A percentile compares a stretch with the other conserved stretches of the same genome.
These are phyloP conservation scores for Penicillium sp. DNA, from an alignment of 2,329 filamentous ascomycete species.

Conservation along the genomic window DNA sequence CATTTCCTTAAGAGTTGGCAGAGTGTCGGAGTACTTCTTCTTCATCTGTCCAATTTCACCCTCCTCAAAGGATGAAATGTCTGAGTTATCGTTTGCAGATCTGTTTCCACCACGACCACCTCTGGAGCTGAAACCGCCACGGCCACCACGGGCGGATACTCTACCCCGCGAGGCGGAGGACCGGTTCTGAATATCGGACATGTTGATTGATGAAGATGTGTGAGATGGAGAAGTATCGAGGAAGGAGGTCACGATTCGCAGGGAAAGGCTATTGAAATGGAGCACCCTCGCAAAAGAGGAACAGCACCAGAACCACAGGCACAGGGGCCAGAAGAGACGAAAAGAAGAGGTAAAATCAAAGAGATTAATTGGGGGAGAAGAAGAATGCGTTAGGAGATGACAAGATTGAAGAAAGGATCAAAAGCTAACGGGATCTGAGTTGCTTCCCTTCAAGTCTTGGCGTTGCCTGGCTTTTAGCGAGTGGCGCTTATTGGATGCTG, in stretches of 20 bases:
- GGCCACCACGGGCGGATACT: constrained; percentile 82
- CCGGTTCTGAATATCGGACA: constrained; percentile 94
- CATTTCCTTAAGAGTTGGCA: constrained; percentile 82
- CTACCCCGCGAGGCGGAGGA: constrained; percentile 80
- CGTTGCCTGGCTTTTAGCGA: constrained; percentile 33
- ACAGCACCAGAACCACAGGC: constrained; percentile 38
- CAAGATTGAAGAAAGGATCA: constrained; percentile 25
- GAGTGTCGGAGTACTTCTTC: constrained; percentile 78
- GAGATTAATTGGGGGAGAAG: constrained; percentile 21
- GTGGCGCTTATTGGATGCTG: constrained; percentile 28
- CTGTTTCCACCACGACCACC: constrained; percentile 67
- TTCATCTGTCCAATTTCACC: constrained; percentile 89
- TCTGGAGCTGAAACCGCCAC: constrained; percentile 69
- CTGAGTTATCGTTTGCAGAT: constrained; percentile 69
- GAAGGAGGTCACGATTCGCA: constrained; percentile 28
- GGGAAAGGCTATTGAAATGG: constrained; percentile 24
- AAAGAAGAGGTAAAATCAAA: constrained; percentile 19
- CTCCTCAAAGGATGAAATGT: constrained; percentile 68
- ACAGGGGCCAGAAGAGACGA: constrained; percentile 29
- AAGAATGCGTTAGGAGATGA: constrained; percentile 19
- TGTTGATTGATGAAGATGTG: constrained; percentile 50
- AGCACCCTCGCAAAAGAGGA: constrained; percentile 40
- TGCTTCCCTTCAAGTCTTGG: constrained; percentile 27
- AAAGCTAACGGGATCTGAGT: constrained; percentile 29
- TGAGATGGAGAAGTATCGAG: constrained; percentile 28